phyloP scores from a whole-genome alignment of 352 stramenopile species.

The Pythium biforme region DNA sequence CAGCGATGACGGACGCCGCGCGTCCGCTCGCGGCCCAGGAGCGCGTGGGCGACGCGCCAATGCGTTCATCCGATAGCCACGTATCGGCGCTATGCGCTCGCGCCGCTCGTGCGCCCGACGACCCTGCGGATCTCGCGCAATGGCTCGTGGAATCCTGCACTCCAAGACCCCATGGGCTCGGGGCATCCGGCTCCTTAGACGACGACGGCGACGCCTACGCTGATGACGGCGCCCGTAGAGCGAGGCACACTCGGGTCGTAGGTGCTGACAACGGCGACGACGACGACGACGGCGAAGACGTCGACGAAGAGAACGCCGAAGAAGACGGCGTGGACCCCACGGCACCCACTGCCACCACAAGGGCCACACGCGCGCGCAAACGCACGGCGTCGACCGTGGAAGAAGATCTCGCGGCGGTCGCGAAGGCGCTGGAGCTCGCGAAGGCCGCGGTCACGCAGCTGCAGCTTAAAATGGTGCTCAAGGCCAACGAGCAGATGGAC shows the following conservation, averaged over 20 bases:
- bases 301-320: conserved; percentile 21
- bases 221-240: neutral
- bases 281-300: conserved; percentile 32
- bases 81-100: conserved; percentile 3
- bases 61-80: neutral
- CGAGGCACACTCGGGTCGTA: too few species aligned
- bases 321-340: neutral
- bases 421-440: conserved; percentile 49
- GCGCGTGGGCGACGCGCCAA: neutral
- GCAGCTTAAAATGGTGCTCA: conserved; percentile 51
- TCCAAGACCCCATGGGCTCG: too few species aligned
- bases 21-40: conserved; percentile 4
- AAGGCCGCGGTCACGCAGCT: conserved; percentile 60
- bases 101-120: neutral
- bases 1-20: conserved; percentile 16
- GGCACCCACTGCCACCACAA: neutral
- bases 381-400: conserved; percentile 19
- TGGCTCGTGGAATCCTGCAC: conserved; percentile 25
- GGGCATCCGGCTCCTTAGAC: neutral
- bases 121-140: conserved; percentile 24
- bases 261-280: conserved; percentile 3
- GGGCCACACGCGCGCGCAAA: conserved; percentile 23
- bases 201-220: neutral
- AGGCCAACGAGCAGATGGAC: conserved; percentile 44
- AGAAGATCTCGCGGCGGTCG: conserved; percentile 27